A percentile compares a stretch with the other conserved stretches of the same genome.
Evolutionary conservation across 345 rosid species (phyloP).

Genomic region (Eucalyptus caleyi): DNA sequence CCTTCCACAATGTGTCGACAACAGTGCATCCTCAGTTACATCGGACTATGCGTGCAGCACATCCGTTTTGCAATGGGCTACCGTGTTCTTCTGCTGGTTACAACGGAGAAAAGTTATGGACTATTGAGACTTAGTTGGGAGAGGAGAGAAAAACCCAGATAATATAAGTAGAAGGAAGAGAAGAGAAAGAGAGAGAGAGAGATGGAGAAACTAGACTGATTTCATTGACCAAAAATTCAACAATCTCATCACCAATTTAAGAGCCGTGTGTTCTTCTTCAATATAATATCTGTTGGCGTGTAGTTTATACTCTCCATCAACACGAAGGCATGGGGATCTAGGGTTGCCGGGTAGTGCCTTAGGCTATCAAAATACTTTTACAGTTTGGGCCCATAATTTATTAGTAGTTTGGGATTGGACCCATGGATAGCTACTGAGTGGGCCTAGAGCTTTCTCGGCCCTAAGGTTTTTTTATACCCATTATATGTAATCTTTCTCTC

Average conservation of each 20-base stretch:
- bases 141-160: not conserved
- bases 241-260: not conserved
- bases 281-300: not conserved
- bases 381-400: too few relatives aligned
- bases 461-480: too few relatives aligned
- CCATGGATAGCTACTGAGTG: too few relatives aligned
- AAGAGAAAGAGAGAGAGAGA: not conserved
- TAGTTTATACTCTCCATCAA: too few relatives aligned
- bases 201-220: not conserved
- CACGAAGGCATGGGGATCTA: too few relatives aligned
- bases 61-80: not conserved
- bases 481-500: too few relatives aligned
- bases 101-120: not conserved
- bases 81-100: not conserved
- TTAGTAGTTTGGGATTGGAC: fast-evolving
- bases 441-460: too few relatives aligned
- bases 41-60: not conserved
- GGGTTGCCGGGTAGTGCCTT: too few relatives aligned
- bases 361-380: too few relatives aligned
- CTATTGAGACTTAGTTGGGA: not conserved
- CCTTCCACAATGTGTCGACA: too few relatives aligned
- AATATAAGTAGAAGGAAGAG: not conserved
- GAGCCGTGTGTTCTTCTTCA: fast-evolving
- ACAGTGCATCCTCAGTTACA: not conserved
- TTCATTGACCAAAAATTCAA: not conserved